Conservation (phyloP, 106 monocot species). For the Acorus calamus region DNA sequence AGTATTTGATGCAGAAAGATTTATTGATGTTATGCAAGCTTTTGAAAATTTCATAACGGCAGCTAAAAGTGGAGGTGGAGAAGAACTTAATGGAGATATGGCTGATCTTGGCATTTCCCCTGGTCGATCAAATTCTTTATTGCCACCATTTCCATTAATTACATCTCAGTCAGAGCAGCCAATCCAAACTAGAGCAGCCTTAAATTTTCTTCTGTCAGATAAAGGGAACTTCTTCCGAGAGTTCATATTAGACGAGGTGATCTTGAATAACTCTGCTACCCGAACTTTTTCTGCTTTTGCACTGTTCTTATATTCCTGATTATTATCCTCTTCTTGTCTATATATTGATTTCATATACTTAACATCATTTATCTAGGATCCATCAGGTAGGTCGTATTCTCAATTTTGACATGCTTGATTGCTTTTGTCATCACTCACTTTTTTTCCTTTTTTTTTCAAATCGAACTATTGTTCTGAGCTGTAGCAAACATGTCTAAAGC, state of each 20-base stretch:
- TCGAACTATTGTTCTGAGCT: too few relatives aligned
- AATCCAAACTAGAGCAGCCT: constrained; percentile 73
- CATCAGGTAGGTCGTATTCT: too few relatives aligned
- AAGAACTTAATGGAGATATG: constrained; percentile 78
- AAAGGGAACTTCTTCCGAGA: constrained; percentile 88
- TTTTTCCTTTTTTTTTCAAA: too few relatives aligned
- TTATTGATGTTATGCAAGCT: constrained; percentile 99
- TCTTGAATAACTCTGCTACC: background rate
- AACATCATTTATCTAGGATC: too few relatives aligned
- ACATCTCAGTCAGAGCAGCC: constrained; percentile 44
- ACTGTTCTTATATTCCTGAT: too few relatives aligned
- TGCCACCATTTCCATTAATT: constrained; percentile 39
- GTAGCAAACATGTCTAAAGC: too few relatives aligned
- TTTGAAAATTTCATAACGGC: constrained; percentile 92
- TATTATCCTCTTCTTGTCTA: too few relatives aligned
- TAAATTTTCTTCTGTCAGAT: constrained; percentile 76
- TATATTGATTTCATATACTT: too few relatives aligned
- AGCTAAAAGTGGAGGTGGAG: constrained; percentile 98
- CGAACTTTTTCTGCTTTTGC: background rate
- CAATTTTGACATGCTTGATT: too few relatives aligned
- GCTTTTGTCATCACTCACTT: too few relatives aligned
- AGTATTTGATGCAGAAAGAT: constrained; percentile 95
- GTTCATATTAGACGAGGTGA: constrained; percentile 96
- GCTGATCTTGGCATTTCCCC: constrained; percentile 59
- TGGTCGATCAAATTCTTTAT: constrained; percentile 27